These are phyloP conservation scores for Epichloe amarillans DNA, from an alignment of 2,329 filamentous ascomycete genomes.

Conservation along the genomic window DNA sequence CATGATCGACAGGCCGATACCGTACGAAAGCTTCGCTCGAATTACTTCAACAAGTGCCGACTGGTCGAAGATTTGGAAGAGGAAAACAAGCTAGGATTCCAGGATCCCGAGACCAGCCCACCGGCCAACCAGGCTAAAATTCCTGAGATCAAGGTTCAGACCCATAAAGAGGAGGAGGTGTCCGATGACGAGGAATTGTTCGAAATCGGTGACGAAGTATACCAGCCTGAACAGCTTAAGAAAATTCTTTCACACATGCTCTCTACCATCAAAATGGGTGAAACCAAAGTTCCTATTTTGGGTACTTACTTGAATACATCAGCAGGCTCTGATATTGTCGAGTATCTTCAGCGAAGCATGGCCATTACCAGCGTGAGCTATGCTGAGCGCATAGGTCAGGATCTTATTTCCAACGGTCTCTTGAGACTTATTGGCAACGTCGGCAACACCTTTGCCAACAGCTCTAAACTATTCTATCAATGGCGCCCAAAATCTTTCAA, in stretches of 20 bases:
- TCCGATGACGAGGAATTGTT: conserved; percentile 63
- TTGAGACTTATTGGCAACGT: conserved; percentile 86
- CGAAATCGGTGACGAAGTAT: conserved; percentile 83
- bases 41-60: conserved; percentile 98
- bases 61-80: conserved; percentile 93
- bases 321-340: conserved; percentile 81
- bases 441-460: conserved; percentile 91
- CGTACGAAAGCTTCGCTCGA: conserved; percentile 85
- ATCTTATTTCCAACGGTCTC: conserved; percentile 75
- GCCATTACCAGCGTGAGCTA: conserved; percentile 73
- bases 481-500: conserved; percentile 91
- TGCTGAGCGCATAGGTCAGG: conserved; percentile 88
- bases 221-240: conserved; percentile 76
- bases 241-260: conserved; percentile 80
- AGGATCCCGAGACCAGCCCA: conserved; percentile 65
- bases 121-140: conserved; percentile 40
- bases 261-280: conserved; percentile 71
- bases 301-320: conserved; percentile 92
- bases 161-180: conserved; percentile 47
- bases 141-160: conserved; percentile 78
- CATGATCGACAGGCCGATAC: conserved; percentile 84
- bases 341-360: conserved; percentile 87
- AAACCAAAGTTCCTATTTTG: conserved; percentile 89
- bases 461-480: conserved; percentile 93
- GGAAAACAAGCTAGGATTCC: conserved; percentile 96